A percentile compares a stretch with the other conserved stretches of the same genome.
Conservation (phyloP, 164 flowering plant species). For the Berberis thunbergii region DNA sequence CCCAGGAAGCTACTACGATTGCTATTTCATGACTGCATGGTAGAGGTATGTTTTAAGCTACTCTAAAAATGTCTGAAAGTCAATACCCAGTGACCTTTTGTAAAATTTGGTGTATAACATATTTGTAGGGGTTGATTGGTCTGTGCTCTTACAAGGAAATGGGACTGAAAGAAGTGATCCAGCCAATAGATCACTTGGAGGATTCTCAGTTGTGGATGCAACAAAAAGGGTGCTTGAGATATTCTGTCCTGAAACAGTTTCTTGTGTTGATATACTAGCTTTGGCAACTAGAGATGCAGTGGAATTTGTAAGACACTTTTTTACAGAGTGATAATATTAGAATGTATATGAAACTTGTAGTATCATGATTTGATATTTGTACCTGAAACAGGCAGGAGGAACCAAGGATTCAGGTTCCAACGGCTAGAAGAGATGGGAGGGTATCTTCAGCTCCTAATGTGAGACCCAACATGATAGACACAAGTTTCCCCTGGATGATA, state of each 20-base stretch:
- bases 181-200: slow-evolving; percentile 60
- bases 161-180: slow-evolving; percentile 64
- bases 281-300: slow-evolving; percentile 81
- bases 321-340: background rate
- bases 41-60: slow-evolving; percentile 39
- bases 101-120: background rate
- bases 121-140: slow-evolving; percentile 73
- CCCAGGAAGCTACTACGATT: slow-evolving; percentile 78
- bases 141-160: slow-evolving; percentile 60
- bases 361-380: background rate
- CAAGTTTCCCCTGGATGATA: slow-evolving; percentile 59
- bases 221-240: slow-evolving; percentile 56
- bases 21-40: slow-evolving; percentile 81
- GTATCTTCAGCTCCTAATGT: slow-evolving; percentile 49
- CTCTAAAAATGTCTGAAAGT: background rate
- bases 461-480: slow-evolving; percentile 65
- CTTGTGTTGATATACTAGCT: slow-evolving; percentile 76
- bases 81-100: background rate
- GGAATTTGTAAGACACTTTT: slow-evolving; percentile 31
- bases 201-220: slow-evolving; percentile 55
- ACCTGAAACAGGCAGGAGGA: slow-evolving; percentile 53
- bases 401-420: slow-evolving; percentile 47
- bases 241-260: slow-evolving; percentile 65
- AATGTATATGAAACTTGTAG: background rate
- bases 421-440: slow-evolving; percentile 68